Percentiles rank a stretch among this genome's conserved stretches.
Conservation (phyloP, 2,329 filamentous ascomycete species). For the Alternaria sp. region DNA sequence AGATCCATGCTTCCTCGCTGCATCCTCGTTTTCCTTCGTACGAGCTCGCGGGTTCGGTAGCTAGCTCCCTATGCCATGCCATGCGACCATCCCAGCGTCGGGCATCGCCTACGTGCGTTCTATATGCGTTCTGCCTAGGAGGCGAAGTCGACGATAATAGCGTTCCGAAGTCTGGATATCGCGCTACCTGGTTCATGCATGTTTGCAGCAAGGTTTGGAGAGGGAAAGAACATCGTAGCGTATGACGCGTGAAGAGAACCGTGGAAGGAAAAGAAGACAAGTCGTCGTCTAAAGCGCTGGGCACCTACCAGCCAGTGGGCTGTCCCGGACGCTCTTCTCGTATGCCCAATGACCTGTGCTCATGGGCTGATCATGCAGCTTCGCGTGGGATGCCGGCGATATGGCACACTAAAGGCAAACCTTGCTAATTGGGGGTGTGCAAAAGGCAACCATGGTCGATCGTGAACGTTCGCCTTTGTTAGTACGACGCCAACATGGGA, state of each 20-base stretch:
- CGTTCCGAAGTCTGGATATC: neutral
- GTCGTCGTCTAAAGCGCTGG: neutral
- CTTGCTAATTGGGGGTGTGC: neutral
- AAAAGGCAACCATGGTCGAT: neutral
- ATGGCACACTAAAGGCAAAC: neutral
- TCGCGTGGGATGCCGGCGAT: slow-evolving; percentile 1
- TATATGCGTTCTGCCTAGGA: neutral
- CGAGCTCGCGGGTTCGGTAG: neutral
- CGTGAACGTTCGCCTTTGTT: neutral
- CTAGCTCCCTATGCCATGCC: neutral
- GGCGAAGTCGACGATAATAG: neutral
- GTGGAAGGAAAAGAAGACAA: slow-evolving; percentile 2
- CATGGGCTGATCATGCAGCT: slow-evolving; percentile 5
- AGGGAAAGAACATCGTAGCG: neutral
- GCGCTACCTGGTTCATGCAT: slow-evolving; percentile 1
- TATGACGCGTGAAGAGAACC: neutral
- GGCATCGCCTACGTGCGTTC: neutral
- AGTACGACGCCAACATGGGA: neutral
- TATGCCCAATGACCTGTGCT: slow-evolving; percentile 11
- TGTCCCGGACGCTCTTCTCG: neutral
- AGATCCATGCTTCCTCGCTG: neutral
- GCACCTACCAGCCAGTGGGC: neutral
- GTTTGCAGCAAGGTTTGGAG: neutral
- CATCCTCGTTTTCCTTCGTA: neutral
- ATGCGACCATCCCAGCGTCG: neutral